Evolutionary conservation across 1,284 basidiomycete genomes (phyloP), one percentile per base, ranked within the genome.

Genomic region (Mycena citricolor): DNA sequence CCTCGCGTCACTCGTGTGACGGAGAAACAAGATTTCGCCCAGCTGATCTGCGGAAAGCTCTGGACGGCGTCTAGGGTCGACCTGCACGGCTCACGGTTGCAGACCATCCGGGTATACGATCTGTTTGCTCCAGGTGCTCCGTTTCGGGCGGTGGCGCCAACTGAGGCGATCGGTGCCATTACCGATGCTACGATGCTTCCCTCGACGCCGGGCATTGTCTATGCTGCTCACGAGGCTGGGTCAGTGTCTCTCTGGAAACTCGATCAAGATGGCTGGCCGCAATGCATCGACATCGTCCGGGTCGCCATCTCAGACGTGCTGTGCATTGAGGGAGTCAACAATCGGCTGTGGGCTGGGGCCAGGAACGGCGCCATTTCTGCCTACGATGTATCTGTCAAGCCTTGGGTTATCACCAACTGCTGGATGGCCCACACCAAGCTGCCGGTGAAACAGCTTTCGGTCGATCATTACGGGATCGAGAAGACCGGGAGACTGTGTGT

Each of bases 221-320:
- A 85, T 57, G 71, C 99, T n/a, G 93, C 90, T 0, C 95, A 99
- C 58, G 94, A 98, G 63, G 92, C 89, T 32, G 97, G 95, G 0
- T 86, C 76, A 56, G 73, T 97, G 49, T 85, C 83, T 1, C 68
- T 93, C 8, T 98, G 94, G 92, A 61, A 64, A n/a, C 51, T 77
- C 8, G 66, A 66, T 2, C 67, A 66, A 4, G 77, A 79, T 44
- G 76, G 75, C 30, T 62, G 68, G 30, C 84, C 85, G 0, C 56
- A 60, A 8, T 91, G 84, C 56, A 55, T 78, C 8, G 81, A 87
- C 50, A 78, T 83, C 23, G 69, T 90, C 56, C 91, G 89, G 62
- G 78, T 95, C 25, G 81, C 83, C 2, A 69, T 76, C n/a, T 89
- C 83, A 28, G 88, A 90, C 61, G 78, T 95, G 31, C 64, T 92